phyloP scores from a whole-genome alignment of 176 grass and related monocot genomes.

The Juncus inflexus region DNA sequence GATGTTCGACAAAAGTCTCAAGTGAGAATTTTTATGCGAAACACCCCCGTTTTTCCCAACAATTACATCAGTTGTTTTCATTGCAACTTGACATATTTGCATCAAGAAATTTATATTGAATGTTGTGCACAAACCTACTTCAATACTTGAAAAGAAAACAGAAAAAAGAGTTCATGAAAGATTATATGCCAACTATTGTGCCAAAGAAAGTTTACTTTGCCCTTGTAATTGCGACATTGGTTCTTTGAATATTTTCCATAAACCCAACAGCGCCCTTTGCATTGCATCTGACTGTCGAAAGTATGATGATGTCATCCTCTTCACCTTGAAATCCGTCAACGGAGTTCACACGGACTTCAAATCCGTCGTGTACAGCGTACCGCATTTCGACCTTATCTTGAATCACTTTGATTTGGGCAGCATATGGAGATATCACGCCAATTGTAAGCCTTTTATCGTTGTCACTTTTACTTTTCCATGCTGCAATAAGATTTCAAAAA shows the following conservation, averaged over 20 bases:
- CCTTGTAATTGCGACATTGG: slow-evolving; percentile 78
- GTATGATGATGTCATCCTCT: slow-evolving; percentile 63
- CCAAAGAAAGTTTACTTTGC: slow-evolving; percentile 40
- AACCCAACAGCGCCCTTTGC: slow-evolving; percentile 44
- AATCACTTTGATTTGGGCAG: slow-evolving; percentile 51
- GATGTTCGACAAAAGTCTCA: too few species aligned
- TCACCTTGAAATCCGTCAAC: slow-evolving; percentile 72
- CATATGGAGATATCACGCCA: slow-evolving; percentile 65
- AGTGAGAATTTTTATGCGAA: too few species aligned
- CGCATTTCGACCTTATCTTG: slow-evolving; percentile 42
- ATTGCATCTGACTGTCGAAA: slow-evolving; percentile 69
- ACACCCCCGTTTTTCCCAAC: too few species aligned
- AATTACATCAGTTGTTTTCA: too few species aligned
- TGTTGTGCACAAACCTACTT: too few species aligned
- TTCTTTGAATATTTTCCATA: slow-evolving; percentile 54
- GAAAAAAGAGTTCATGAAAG: neutral
- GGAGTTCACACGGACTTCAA: slow-evolving; percentile 51
- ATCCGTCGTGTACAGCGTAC: slow-evolving; percentile 33
- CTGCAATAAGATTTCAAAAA: slow-evolving; percentile 26
- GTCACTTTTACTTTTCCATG: slow-evolving; percentile 26
- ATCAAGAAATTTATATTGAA: too few species aligned
- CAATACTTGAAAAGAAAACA: too few species aligned
- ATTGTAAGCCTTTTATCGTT: slow-evolving; percentile 34
- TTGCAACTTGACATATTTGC: too few species aligned
- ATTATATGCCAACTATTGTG: neutral